phyloP scores from a whole-genome alignment of 164 flowering plant genomes.

The Aristolochia contorta region DNA sequence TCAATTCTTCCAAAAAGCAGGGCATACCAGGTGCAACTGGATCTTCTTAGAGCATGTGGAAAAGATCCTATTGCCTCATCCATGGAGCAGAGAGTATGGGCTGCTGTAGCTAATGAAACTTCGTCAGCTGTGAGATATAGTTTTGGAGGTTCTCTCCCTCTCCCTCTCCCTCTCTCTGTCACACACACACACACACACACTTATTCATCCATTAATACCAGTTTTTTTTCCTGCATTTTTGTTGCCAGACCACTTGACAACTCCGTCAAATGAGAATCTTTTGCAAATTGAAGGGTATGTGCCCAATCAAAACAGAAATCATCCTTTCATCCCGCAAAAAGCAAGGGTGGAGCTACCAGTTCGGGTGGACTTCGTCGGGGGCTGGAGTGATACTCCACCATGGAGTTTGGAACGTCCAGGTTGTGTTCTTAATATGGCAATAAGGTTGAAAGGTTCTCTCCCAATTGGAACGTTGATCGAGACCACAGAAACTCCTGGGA shows the following conservation, averaged over 20 bases:
- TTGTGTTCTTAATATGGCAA: slow-evolving; percentile 89
- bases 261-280: slow-evolving; percentile 19
- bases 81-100: slow-evolving; percentile 73
- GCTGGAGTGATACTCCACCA: slow-evolving; percentile 99
- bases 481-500: slow-evolving; percentile 46
- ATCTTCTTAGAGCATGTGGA: slow-evolving; percentile 74
- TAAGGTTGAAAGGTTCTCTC: slow-evolving; percentile 64
- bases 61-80: slow-evolving; percentile 38
- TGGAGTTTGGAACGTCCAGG: slow-evolving; percentile 99
- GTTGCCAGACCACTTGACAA: slow-evolving; percentile 23
- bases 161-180: neutral
- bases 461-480: slow-evolving; percentile 80
- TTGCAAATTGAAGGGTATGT: slow-evolving; percentile 13
- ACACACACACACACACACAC: neutral
- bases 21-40: slow-evolving; percentile 83
- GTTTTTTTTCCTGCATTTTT: neutral
- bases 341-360: slow-evolving; percentile 84
- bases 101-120: slow-evolving; percentile 92
- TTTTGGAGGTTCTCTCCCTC: slow-evolving; percentile 46
- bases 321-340: slow-evolving; percentile 24
- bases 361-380: slow-evolving; percentile 95
- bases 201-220: too few relatives aligned
- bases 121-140: slow-evolving; percentile 88
- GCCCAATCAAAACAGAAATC: slow-evolving; percentile 13
- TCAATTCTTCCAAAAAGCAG: slow-evolving; percentile 82